A percentile compares a stretch with the other conserved stretches of the same genome.
These are phyloP conservation scores for Sextonia rubra DNA, from an alignment of 164 flowering plant genomes.

Conservation along the genomic window DNA sequence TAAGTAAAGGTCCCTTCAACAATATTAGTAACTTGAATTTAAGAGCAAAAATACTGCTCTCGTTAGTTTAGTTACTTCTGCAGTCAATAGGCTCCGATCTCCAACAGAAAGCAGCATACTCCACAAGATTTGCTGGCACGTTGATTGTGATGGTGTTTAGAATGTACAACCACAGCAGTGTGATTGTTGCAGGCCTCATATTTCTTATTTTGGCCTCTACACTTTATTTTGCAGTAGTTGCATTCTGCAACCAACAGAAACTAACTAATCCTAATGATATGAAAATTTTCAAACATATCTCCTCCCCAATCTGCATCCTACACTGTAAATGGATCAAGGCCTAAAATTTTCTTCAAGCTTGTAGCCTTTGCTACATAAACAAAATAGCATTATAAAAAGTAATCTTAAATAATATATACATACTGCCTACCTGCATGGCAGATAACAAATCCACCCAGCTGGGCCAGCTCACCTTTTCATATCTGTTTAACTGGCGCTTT, in stretches of 20 bases:
- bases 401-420: no score
- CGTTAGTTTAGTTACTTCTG: background rate
- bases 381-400: background rate
- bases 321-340: background rate
- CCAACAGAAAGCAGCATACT: background rate
- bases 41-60: background rate
- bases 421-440: background rate
- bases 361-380: background rate
- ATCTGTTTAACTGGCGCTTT: background rate
- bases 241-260: background rate
- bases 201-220: background rate
- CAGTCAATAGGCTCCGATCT: background rate
- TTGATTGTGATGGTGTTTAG: background rate
- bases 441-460: background rate
- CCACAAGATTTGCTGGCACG: background rate
- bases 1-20: background rate
- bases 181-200: background rate
- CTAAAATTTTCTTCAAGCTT: background rate
- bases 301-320: slow-evolving; percentile 1
- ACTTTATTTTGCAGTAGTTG: background rate
- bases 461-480: no score
- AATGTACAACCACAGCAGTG: background rate
- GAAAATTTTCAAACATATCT: background rate
- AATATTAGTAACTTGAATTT: background rate
- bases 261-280: background rate